Evolutionary conservation across 2,329 filamentous ascomycete genomes (phyloP), one percentile per base, ranked within the genome.

Genomic region (Cylindrodendrum hubeiense): DNA sequence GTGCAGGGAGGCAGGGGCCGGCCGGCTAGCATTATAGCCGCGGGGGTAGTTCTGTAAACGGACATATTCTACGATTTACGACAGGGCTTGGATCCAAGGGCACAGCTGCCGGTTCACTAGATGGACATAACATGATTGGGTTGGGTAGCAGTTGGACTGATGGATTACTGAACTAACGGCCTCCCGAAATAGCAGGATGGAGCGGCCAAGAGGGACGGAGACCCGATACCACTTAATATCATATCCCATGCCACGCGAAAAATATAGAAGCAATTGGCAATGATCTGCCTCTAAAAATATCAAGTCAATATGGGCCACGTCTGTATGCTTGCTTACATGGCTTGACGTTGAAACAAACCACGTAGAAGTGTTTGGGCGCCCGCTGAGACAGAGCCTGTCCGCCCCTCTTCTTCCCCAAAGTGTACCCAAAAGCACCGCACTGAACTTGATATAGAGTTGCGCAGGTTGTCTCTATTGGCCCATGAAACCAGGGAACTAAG

Each of bases 241-340:
- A 21, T 33, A 59, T 43, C 21, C 43, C 28, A 43, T 52, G 47
- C 30, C 19, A 12, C 41, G 43, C 50, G 61, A 54, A 64, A 60
- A 53, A 64, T 64, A 50, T 43, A 50, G 34, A 50, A 55, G 43
- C 43, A 64, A 44, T 19, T 33, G 61, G 61, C 22, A 64, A 44
- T 55, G 61, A 64, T 64, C 28, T 53, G 39, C 60, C 28, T 21
- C 9, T 5, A 49, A 39, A 44, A 17, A 28, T 30, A 28, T 43
- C 49, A 33, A 39, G 41, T 60, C 33, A 53, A 34, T 24, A 37
- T 19, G 24, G 15, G 56, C 56, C 56, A 60, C 56, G 56, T 60
- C 47, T 52, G 26, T 43, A 17, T 26, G 54, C 41, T 44, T 24
- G 5, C 28, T 39, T 5, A 39, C n/a, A 17, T n/a, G 33, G 33